Percentiles rank a stretch among this genome's conserved stretches.
Evolutionary conservation across 176 grass and related monocot species (phyloP).

Genomic region (Tillandsia leiboldiana): DNA sequence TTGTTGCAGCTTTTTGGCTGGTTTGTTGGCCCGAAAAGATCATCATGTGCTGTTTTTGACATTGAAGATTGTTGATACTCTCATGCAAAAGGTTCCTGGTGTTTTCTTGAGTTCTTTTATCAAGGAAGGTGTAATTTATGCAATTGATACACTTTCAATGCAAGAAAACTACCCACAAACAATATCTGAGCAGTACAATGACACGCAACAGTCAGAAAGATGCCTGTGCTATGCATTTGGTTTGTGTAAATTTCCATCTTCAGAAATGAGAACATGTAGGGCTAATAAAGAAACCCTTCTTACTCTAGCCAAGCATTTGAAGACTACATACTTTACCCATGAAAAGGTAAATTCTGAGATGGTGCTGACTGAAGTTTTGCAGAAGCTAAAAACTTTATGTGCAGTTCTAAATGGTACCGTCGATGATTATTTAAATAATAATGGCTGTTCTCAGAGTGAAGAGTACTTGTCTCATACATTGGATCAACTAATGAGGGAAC

Average conservation of each 20-base stretch:
- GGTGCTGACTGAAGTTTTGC: slow-evolving; percentile 61
- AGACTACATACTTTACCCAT: slow-evolving; percentile 57
- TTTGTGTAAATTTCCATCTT: slow-evolving; percentile 28
- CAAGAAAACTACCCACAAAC: slow-evolving; percentile 54
- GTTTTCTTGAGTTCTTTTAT: slow-evolving; percentile 86
- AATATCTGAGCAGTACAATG: slow-evolving; percentile 20
- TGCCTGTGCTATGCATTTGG: slow-evolving; percentile 90
- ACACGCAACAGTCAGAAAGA: slow-evolving; percentile 35
- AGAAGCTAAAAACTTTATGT: slow-evolving; percentile 82
- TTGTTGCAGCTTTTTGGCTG: slow-evolving; percentile 83
- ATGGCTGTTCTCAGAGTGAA: slow-evolving; percentile 38
- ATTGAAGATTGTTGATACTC: slow-evolving; percentile 77
- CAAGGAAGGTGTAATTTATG: slow-evolving; percentile 91
- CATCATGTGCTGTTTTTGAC: slow-evolving; percentile 69
- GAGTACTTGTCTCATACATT: slow-evolving; percentile 69
- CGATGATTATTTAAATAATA: slow-evolving; percentile 36
- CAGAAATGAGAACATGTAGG: slow-evolving; percentile 53
- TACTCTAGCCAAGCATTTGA: slow-evolving; percentile 58
- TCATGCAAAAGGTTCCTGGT: slow-evolving; percentile 97
- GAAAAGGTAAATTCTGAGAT: slow-evolving; percentile 60
- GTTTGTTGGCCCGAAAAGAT: slow-evolving; percentile 83
- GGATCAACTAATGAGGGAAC: slow-evolving; percentile 85
- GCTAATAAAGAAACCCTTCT: slow-evolving; percentile 44
- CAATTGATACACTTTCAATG: slow-evolving; percentile 62
- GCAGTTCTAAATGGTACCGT: slow-evolving; percentile 61